Evolutionary conservation across 2,329 filamentous ascomycete genomes (phyloP).

Genomic region (Thielaviopsis punctulata): DNA sequence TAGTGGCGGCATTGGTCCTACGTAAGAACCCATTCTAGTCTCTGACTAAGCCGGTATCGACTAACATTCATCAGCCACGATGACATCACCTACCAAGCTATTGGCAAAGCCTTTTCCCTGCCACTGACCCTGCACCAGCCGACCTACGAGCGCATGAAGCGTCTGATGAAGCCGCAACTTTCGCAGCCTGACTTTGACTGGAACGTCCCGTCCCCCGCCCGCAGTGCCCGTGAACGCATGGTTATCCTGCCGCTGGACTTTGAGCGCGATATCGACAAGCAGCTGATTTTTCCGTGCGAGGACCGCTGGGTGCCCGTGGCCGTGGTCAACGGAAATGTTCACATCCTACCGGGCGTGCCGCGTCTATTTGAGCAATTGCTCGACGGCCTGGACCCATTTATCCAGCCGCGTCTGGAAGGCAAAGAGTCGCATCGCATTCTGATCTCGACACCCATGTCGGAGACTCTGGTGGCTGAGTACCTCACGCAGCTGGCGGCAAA

Average conservation of each 20-base stretch:
- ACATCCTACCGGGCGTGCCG: slow-evolving; percentile 84
- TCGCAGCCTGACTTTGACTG: slow-evolving; percentile 64
- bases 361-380: slow-evolving; percentile 64
- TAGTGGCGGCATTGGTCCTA: slow-evolving; percentile 84
- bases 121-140: slow-evolving; percentile 60
- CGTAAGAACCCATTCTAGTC: slow-evolving; percentile 37
- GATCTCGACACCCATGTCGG: slow-evolving; percentile 72
- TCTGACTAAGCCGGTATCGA: not conserved
- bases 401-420: slow-evolving; percentile 57
- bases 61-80: slow-evolving; percentile 50
- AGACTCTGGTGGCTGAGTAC: slow-evolving; percentile 71
- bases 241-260: slow-evolving; percentile 67
- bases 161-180: slow-evolving; percentile 55
- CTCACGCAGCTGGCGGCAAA: slow-evolving; percentile 61
- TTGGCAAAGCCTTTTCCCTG: slow-evolving; percentile 74
- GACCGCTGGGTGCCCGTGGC: slow-evolving; percentile 82
- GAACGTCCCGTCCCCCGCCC: slow-evolving; percentile 62
- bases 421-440: slow-evolving; percentile 59
- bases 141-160: slow-evolving; percentile 69
- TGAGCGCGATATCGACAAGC: slow-evolving; percentile 43
- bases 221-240: slow-evolving; percentile 79
- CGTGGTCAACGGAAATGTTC: slow-evolving; percentile 81
- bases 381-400: slow-evolving; percentile 52
- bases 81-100: slow-evolving; percentile 91
- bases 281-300: slow-evolving; percentile 63